Evolutionary conservation across 1,284 basidiomycete genomes (phyloP).

Genomic region (Rhodofomes roseus): DNA sequence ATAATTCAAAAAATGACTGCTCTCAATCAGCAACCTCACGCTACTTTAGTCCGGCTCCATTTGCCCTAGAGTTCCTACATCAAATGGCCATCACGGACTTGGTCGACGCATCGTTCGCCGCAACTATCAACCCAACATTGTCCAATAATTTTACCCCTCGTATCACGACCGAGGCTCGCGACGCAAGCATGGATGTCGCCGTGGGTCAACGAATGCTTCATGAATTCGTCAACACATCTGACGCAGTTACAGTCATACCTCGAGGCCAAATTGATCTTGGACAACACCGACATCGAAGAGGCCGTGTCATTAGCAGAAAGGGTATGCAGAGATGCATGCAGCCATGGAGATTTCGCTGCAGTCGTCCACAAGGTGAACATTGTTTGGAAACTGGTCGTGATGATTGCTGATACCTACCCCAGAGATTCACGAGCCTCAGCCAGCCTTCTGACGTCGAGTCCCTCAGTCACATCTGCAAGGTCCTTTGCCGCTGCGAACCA

Average conservation of each 20-base stretch:
- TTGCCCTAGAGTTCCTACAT: slow-evolving; percentile 56
- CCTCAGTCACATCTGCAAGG: slow-evolving; percentile 61
- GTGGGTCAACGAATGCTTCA: slow-evolving; percentile 31
- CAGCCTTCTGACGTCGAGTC: slow-evolving; percentile 58
- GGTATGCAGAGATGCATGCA: slow-evolving; percentile 56
- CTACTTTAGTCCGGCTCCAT: slow-evolving; percentile 37
- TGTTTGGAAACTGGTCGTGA: too few species aligned
- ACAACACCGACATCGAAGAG: slow-evolving; percentile 46
- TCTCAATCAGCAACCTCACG: neutral
- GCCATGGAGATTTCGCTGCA: slow-evolving; percentile 56
- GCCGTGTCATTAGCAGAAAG: slow-evolving; percentile 46
- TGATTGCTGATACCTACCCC: neutral
- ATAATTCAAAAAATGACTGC: neutral
- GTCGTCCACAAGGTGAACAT: slow-evolving; percentile 53
- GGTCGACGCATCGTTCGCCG: slow-evolving; percentile 48
- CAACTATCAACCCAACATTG: slow-evolving; percentile 47
- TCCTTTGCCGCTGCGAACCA: slow-evolving; percentile 52
- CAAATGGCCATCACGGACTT: slow-evolving; percentile 51
- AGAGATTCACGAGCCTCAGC: slow-evolving; percentile 55
- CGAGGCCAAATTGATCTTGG: slow-evolving; percentile 55
- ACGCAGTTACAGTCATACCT: slow-evolving; percentile 49
- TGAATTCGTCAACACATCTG: neutral
- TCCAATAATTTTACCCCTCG: slow-evolving; percentile 45
- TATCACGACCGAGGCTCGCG: slow-evolving; percentile 54
- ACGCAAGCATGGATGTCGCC: slow-evolving; percentile 49